phyloP scores from a whole-genome alignment of 257 asterid species.

The Perilla frutescens region DNA sequence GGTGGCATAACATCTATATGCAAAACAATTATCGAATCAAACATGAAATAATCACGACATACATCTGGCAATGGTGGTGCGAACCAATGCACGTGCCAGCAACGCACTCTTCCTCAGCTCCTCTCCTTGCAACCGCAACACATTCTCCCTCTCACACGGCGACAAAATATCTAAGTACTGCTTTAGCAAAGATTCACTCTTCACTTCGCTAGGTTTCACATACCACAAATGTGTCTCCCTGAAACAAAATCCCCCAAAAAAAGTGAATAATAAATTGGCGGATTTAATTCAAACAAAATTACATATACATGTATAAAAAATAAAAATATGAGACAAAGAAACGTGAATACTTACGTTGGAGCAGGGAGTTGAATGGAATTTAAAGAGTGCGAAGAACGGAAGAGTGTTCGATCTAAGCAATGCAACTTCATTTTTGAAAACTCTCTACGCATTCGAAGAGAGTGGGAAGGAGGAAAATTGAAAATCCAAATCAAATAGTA shows the following conservation, averaged over 20 bases:
- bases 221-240: conserved; percentile 95
- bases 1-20: neutral
- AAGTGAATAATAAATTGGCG: neutral
- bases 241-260: neutral
- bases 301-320: neutral
- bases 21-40: neutral
- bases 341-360: conserved; percentile 48
- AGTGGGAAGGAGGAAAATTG: neutral
- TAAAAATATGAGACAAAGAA: neutral
- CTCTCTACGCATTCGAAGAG: conserved; percentile 39
- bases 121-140: conserved; percentile 53
- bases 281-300: neutral
- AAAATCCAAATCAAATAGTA: neutral
- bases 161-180: conserved; percentile 69
- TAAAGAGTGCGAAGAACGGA: conserved; percentile 48
- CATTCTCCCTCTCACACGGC: conserved; percentile 70
- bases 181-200: conserved; percentile 57
- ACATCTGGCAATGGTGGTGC: conserved; percentile 92
- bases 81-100: conserved; percentile 76
- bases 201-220: conserved; percentile 71
- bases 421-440: conserved; percentile 54
- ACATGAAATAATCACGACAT: conserved; percentile 28
- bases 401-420: conserved; percentile 45
- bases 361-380: conserved; percentile 61
- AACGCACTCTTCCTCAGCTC: conserved; percentile 72